Evolutionary conservation across 148 eudicot species (phyloP), one percentile per base, ranked within the genome.

Genomic region (Rhododendron molle): DNA sequence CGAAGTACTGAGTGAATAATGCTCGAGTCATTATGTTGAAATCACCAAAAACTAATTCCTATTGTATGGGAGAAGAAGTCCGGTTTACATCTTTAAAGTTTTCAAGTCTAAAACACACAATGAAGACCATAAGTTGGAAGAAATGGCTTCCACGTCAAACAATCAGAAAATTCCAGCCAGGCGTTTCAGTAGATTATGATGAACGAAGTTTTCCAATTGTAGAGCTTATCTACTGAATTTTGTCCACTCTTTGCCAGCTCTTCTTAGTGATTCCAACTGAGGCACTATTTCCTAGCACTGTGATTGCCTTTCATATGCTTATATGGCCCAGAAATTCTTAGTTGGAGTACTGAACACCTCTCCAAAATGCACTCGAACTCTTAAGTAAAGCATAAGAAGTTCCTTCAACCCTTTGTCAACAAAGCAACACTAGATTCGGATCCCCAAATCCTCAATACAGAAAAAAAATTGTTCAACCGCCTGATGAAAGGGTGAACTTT

Each of bases 141-240:
- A 77, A 76, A 40, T 40, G 23, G 46, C n/a, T 52, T 5, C 80
- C 12, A 10, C 50, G 0, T 56, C 26, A n/a, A 36, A 26, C 6
- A 78, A 47, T 23, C 56, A n/a, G 81, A 47, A 47, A 78, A 16
- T 78, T 47, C 52, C 80, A 21, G 78, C 78, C 43, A 73, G 78
- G n/a, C 44, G 46, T 36, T 73, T 34, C 44, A 73, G 44, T 34
- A 72, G 38, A 72, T 5, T 32, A 73, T 36, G 78, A 43, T 7
- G 54, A 78, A 44, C 81, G 26, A 43, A 44, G n/a, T 15, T 16
- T 44, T 76, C 23, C 50, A 18, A 21, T 43, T 4, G 46, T 23
- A 78, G 54, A n/a, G 34, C 32, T 76, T 40, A 76, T 40, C 14
- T 76, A 34, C 44, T 15, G 47, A 76, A 7, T 76, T 76, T 40